A percentile compares a stretch with the other conserved stretches of the same genome.
Conservation (phyloP, 495 filamentous ascomycete genomes). For the Tuber umbilicatum region DNA sequence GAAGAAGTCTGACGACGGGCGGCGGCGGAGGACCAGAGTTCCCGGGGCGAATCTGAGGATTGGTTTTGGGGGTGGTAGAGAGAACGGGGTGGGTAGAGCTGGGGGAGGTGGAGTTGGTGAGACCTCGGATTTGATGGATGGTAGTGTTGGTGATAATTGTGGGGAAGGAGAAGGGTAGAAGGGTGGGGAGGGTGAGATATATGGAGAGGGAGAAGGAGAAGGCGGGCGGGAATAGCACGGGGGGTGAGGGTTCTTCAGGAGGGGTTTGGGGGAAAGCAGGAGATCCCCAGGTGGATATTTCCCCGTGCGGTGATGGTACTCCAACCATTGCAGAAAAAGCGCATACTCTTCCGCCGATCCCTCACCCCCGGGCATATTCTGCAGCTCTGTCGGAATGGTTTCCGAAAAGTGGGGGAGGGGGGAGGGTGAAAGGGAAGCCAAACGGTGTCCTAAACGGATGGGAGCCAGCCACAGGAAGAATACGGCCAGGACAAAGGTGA, state of each 20-base stretch:
- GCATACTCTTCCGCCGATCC: not conserved
- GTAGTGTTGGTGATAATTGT: not conserved
- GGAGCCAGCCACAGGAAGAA: not conserved
- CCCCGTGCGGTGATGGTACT: not conserved
- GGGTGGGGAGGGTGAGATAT: not conserved
- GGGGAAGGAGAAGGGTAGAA: not conserved
- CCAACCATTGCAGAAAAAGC: not conserved
- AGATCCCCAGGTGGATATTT: not conserved
- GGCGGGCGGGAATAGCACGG: not conserved
- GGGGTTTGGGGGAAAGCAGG: not conserved
- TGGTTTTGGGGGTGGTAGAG: not conserved
- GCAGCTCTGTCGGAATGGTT: not conserved
- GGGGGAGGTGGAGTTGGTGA: not conserved
- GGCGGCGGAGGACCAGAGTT: conserved; percentile 27
- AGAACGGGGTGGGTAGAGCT: not conserved
- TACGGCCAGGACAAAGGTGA: not conserved
- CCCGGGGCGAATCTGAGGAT: conserved; percentile 15
- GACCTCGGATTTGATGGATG: not conserved
- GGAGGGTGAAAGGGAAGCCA: not conserved
- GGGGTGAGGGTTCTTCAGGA: not conserved
- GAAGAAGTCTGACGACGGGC: conserved; percentile 12
- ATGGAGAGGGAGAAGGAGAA: not conserved
- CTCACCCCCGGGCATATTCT: not conserved
- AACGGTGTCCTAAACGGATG: not conserved
- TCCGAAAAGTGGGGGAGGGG: not conserved